A percentile compares a stretch with the other conserved stretches of the same genome.
These are phyloP conservation scores for Alnus glutinosa DNA, from an alignment of 306 rosid species.

Conservation along the genomic window DNA sequence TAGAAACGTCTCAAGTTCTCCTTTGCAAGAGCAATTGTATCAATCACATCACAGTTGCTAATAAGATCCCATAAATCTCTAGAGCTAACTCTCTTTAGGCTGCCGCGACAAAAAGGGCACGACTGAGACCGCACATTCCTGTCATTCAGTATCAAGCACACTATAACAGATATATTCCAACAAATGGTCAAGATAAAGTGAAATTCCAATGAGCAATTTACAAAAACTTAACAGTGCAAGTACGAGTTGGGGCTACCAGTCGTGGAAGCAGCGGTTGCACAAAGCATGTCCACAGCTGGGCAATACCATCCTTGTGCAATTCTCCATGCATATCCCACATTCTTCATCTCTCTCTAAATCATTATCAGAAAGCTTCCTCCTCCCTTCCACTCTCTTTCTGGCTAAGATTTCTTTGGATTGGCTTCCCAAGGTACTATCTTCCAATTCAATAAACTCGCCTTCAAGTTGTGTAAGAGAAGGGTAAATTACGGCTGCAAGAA, in stretches of 20 bases:
- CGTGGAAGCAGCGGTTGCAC: constrained; percentile 70
- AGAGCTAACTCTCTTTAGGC: constrained; percentile 48
- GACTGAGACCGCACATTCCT: constrained; percentile 73
- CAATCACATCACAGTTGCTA: constrained; percentile 50
- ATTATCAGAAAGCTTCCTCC: constrained; percentile 22
- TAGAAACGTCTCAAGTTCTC: constrained; percentile 60
- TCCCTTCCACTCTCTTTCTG: constrained; percentile 36
- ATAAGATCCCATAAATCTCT: constrained; percentile 70
- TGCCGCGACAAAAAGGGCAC: constrained; percentile 76
- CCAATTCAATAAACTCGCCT: constrained; percentile 45
- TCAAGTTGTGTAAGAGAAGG: constrained; percentile 71
- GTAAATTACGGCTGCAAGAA: constrained; percentile 65
- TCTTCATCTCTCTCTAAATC: constrained; percentile 59
- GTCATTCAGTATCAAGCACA: constrained; percentile 14
- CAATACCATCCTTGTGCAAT: constrained; percentile 54
- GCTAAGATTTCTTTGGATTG: constrained; percentile 25
- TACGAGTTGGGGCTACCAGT: constrained; percentile 48
- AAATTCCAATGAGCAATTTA: background rate
- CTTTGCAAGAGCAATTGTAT: constrained; percentile 47
- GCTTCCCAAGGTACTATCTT: constrained; percentile 32
- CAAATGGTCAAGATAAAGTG: background rate
- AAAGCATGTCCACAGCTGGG: constrained; percentile 78
- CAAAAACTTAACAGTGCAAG: background rate
- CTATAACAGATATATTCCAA: background rate
- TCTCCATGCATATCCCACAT: constrained; percentile 86